A percentile compares a stretch with the other conserved stretches of the same genome.
phyloP scores from a whole-genome alignment of 176 grass and related monocot genomes.

The Oryza punctata region DNA sequence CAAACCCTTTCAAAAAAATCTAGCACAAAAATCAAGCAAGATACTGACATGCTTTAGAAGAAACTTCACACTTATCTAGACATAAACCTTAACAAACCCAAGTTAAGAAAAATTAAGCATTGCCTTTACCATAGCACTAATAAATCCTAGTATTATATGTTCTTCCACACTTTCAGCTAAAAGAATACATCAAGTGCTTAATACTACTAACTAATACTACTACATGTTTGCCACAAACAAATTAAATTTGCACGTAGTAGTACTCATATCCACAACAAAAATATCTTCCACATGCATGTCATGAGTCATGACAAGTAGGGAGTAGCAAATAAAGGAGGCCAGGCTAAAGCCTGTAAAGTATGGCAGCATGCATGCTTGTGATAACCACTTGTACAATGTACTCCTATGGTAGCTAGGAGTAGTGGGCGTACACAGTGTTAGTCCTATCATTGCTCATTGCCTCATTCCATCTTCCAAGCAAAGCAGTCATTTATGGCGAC shows the following conservation, averaged over 20 bases:
- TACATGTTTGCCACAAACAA: background rate
- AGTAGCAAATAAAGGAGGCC: background rate
- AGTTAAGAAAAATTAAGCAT: background rate
- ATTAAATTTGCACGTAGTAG: background rate
- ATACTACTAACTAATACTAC: background rate
- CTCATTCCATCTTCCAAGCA: slow-evolving; percentile 29
- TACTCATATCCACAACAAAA: background rate
- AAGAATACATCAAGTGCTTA: background rate
- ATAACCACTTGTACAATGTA: background rate
- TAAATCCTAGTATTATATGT: background rate
- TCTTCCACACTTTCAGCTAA: background rate
- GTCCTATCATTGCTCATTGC: slow-evolving; percentile 10
- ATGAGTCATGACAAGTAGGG: background rate
- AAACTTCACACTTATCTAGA: background rate
- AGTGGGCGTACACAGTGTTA: slow-evolving; percentile 13
- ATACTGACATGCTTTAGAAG: background rate
- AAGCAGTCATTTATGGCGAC: slow-evolving; percentile 15
- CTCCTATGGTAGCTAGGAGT: background rate
- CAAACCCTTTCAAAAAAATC: too few species aligned
- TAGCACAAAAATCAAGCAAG: background rate
- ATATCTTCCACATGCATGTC: background rate
- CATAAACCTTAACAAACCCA: background rate
- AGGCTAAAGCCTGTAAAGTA: slow-evolving; percentile 3
- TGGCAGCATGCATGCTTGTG: background rate
- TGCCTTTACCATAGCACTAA: background rate